phyloP scores from a whole-genome alignment of 208 protist genomes.

The Porcisia deanei region DNA sequence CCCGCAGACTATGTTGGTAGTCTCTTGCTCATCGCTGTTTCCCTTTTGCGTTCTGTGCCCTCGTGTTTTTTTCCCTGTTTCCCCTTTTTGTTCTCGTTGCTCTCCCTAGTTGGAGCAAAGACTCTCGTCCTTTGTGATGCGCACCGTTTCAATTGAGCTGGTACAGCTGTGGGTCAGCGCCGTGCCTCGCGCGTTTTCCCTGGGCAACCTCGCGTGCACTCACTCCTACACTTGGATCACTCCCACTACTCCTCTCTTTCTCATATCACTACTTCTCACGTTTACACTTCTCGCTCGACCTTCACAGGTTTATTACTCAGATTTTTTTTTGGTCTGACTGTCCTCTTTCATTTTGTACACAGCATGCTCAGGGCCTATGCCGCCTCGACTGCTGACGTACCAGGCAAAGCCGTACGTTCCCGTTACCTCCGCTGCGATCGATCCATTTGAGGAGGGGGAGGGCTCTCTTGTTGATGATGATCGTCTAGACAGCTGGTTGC shows the following conservation, averaged over 20 bases:
- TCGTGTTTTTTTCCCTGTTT: neutral
- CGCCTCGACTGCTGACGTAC: conserved; percentile 13
- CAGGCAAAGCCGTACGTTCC: conserved; percentile 33
- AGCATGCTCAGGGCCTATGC: conserved; percentile 13
- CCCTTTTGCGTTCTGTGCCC: neutral
- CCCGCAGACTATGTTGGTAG: neutral
- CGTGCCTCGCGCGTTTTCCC: neutral
- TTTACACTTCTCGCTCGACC: neutral
- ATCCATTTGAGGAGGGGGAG: conserved; percentile 60
- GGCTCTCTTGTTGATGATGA: conserved; percentile 43
- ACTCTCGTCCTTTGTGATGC: neutral
- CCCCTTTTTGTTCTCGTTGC: neutral
- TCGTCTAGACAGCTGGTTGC: conserved; percentile 56
- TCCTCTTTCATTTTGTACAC: neutral
- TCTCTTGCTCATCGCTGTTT: conserved; percentile 4
- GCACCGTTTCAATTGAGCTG: neutral
- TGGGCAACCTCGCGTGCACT: neutral
- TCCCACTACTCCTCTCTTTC: neutral
- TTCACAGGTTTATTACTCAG: neutral
- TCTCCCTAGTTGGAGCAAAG: neutral
- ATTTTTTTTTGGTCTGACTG: neutral
- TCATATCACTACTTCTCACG: neutral
- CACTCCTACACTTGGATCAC: neutral
- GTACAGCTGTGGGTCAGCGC: neutral
- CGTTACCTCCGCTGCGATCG: conserved; percentile 58